Evolutionary conservation across 2,329 filamentous ascomycete genomes (phyloP).

Genomic region (Periconia sp.): DNA sequence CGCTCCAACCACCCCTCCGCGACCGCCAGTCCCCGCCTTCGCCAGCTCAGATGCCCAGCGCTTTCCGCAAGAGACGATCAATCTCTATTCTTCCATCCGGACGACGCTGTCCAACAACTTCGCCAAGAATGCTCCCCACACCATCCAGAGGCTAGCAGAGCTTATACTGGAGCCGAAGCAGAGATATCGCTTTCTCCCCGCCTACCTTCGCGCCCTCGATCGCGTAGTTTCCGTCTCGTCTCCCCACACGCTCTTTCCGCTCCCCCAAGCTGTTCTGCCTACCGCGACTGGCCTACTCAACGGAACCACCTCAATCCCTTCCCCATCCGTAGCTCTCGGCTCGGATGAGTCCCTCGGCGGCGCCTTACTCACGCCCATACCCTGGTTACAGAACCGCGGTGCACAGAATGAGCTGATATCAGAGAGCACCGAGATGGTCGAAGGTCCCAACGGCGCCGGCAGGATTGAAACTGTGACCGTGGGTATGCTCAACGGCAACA

Average conservation of each 20-base stretch:
- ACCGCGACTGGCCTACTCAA: constrained; percentile 63
- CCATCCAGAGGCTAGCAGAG: constrained; percentile 89
- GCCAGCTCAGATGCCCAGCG: constrained; percentile 37
- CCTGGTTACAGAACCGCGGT: constrained; percentile 69
- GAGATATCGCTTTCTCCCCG: constrained; percentile 81
- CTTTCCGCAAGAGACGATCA: constrained; percentile 38
- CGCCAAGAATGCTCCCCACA: constrained; percentile 79
- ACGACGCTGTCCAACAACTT: constrained; percentile 71
- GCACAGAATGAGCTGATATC: constrained; percentile 68
- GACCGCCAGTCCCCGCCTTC: constrained; percentile 51
- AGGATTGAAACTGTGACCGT: constrained; percentile 83
- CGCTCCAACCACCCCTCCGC: constrained; percentile 53
- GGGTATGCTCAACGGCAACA: constrained; percentile 56
- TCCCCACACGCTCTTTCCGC: constrained; percentile 77
- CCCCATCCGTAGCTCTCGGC: constrained; percentile 60
- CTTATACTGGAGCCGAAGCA: constrained; percentile 76
- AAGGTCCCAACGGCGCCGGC: constrained; percentile 79
- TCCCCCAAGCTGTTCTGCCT: constrained; percentile 67
- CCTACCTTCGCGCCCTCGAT: constrained; percentile 90
- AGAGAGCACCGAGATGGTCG: constrained; percentile 79
- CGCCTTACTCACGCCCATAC: constrained; percentile 89
- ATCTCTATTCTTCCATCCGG: constrained; percentile 43
- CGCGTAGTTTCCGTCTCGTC: constrained; percentile 91
- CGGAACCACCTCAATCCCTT: constrained; percentile 59
- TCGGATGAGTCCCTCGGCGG: constrained; percentile 90